phyloP scores from a whole-genome alignment of 1,284 basidiomycete genomes.

The Microbotryum scabiosae region DNA sequence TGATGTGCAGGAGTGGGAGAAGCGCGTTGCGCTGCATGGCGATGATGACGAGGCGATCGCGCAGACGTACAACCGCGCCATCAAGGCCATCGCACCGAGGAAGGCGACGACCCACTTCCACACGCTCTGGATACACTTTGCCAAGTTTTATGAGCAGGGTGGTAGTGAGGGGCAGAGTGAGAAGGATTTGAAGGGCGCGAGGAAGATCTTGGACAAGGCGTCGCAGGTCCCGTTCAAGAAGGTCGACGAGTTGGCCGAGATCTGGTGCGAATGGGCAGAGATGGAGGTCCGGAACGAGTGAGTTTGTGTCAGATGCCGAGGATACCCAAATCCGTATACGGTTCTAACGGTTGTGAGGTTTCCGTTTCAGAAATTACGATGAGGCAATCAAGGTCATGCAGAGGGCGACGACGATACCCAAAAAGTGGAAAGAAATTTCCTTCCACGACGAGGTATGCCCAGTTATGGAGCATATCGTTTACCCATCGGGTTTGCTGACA shows the following conservation, averaged over 20 bases:
- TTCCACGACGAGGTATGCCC: conserved; percentile 85
- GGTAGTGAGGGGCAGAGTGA: conserved; percentile 56
- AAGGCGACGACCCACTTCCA: conserved; percentile 88
- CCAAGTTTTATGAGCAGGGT: conserved; percentile 95
- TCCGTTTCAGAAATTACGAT: conserved; percentile 69
- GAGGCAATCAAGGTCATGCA: conserved; percentile 93
- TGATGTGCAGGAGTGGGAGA: conserved; percentile 99
- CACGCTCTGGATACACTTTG: conserved; percentile 87
- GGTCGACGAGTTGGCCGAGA: conserved; percentile 96
- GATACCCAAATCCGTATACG: neutral
- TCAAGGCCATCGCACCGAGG: conserved; percentile 80
- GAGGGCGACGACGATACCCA: conserved; percentile 80
- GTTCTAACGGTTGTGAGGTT: neutral
- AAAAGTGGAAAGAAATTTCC: conserved; percentile 71
- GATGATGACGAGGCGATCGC: conserved; percentile 87
- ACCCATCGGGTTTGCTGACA: neutral
- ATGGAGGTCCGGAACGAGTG: conserved; percentile 93
- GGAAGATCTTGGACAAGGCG: conserved; percentile 86
- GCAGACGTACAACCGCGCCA: conserved; percentile 80
- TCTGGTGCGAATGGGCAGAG: conserved; percentile 99
- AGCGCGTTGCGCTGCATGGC: conserved; percentile 86
- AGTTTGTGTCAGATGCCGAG: conserved; percentile 38
- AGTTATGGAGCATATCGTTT: neutral
- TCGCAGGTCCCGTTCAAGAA: conserved; percentile 83
- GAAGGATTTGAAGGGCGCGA: conserved; percentile 70